Evolutionary conservation across 169 alveolate species (phyloP), one percentile per base, ranked within the genome.

Genomic region (Cyclospora cayetanensis): DNA sequence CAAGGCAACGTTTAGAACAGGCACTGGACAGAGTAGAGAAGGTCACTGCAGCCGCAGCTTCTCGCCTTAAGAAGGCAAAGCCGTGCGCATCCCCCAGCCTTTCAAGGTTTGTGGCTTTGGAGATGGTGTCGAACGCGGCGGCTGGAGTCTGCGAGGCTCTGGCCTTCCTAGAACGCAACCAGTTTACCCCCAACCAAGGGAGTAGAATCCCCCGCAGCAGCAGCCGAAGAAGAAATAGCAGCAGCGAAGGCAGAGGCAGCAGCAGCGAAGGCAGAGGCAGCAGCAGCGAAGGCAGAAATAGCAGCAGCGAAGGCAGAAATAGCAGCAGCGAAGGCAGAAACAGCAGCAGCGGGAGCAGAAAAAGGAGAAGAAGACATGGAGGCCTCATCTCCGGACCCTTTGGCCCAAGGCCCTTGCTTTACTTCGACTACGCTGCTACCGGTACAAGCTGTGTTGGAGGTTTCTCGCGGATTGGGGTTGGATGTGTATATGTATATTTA

Each of bases 401-500:
- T 55, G 90, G 90, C 76, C 39, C 50, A 31, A 35, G 93, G 63
- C 93, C 83, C 25, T 34, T 66, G 79, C 60, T 88, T 25, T 88
- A 88, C 80, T 83, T 82, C 20, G 93, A 88, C 35, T 86, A 27
- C 34, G 92, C 92, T 18, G 92, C 92, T 15, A 68, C 87, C 12
- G 77, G 77, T 65, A 65, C 20, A 34, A 0, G 77, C 70, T 55
- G 9, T 31, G n/a, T n/a, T n/a, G n/a, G n/a, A n/a, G n/a, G n/a
- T n/a, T n/a, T n/a, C n/a, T n/a, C n/a, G n/a, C n/a, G n/a, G n/a
- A n/a, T n/a, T n/a, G n/a, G n/a, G n/a, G n/a, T n/a, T n/a, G n/a
- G n/a, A n/a, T n/a, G n/a, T n/a, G n/a, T n/a, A n/a, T n/a, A n/a
- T n/a, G n/a, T n/a, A n/a, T n/a, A n/a, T n/a, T n/a, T n/a, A n/a